These are phyloP conservation scores for Cladophialophora exuberans DNA, from an alignment of 2,329 filamentous ascomycete species.

Conservation along the genomic window DNA sequence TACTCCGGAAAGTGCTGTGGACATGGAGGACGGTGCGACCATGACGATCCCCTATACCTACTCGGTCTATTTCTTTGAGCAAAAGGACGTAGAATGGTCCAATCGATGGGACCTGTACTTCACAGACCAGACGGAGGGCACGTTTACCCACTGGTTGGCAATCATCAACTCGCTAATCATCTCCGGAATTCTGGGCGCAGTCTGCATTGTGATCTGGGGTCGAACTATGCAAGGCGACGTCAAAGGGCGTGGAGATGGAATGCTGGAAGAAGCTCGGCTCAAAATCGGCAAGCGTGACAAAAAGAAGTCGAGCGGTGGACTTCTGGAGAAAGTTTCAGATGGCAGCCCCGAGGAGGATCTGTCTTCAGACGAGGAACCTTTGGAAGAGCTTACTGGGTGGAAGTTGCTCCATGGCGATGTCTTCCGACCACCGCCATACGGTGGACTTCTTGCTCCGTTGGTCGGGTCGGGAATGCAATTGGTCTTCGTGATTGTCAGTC, in stretches of 20 bases:
- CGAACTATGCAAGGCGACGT: conserved; percentile 79
- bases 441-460: conserved; percentile 75
- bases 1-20: conserved; percentile 58
- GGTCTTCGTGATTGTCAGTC: conserved; percentile 75
- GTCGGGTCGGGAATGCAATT: conserved; percentile 86
- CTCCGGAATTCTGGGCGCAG: conserved; percentile 74
- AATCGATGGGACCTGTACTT: conserved; percentile 90
- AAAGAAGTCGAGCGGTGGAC: conserved; percentile 56
- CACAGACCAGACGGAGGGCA: conserved; percentile 80
- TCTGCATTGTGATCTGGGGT: conserved; percentile 79
- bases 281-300: conserved; percentile 44
- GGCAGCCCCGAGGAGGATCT: conserved; percentile 50
- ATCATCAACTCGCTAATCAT: conserved; percentile 88
- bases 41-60: conserved; percentile 83
- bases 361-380: conserved; percentile 69
- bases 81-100: conserved; percentile 77
- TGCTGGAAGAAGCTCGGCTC: conserved; percentile 68
- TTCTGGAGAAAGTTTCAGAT: conserved; percentile 62
- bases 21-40: conserved; percentile 66
- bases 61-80: conserved; percentile 86
- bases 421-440: conserved; percentile 73
- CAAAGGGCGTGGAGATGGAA: conserved; percentile 70
- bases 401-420: conserved; percentile 88
- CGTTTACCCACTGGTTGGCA: conserved; percentile 82
- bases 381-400: conserved; percentile 85